Base-by-base conservation (phyloP, 2,329 filamentous ascomycete species). In the Apiospora koreana region DNA sequence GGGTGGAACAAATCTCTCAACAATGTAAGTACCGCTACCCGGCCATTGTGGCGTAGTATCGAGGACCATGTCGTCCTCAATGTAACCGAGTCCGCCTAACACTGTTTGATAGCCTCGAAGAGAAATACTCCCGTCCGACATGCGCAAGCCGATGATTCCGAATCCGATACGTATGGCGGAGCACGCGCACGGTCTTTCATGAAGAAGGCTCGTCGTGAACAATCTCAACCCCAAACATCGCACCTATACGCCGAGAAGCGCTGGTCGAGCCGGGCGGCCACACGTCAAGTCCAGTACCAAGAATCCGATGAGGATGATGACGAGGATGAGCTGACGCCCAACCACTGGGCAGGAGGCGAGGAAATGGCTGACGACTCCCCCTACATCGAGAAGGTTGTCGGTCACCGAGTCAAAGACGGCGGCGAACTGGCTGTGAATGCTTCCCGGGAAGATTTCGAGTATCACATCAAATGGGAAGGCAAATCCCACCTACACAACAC, bases 401-500 rank as follows among this genome's bases (percentile, higher is more conserved):
- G 97, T 74, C 95, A 98, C 80, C 91, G 93, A 66, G 84, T 93
- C 46, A 93, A 91, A 79, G 92, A 94, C 43, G 93, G 87, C 21
- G 82, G 88, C 65, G 89, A 88, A 72, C 80, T 89, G 70, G 82
- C 86, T 18, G 84, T 85, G 69, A 91, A 93, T 65, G 79, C 86
- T 1, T 85, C 81, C 31, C 86, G 87, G 75, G 89, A 94, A 68
- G 93, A 98, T 78, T 98, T 96, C 76, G 94, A 98, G 77, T 99
- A 87, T 76, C 89, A 92, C 81, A 94, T 99, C 81, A 99, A 99
- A 84, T 99, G 97, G 96, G 94, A 98, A 81, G 94, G 92, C 74
- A 94, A 94, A 81, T 97, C 96, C 14, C 94, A 99, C 79, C 91
- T 97, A 75, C 96, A 99, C 83, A 93, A 97, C 70, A 97, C 94